Base-by-base conservation (phyloP, 495 filamentous ascomycete genomes). In the Jackrogersella multiformis region DNA sequence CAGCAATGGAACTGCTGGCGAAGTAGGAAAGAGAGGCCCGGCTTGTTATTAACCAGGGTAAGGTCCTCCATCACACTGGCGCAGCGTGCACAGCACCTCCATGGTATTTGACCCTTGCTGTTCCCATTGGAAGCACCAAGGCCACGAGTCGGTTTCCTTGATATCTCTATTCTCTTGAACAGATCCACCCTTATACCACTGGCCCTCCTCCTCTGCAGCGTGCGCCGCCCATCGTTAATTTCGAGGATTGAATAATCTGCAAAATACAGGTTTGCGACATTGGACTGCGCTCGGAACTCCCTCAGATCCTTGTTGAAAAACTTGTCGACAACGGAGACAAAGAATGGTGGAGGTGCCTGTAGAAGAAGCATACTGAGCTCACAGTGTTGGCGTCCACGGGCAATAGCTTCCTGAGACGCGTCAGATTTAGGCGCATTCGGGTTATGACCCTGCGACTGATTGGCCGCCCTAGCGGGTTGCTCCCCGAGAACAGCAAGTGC, bases 41-140 rank as follows among this genome's bases (percentile, higher is more conserved):
- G 77, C 52, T 76, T 79, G 16, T 73, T 64, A 12, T 54, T 74
- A 28, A 68, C 59, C 10, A 86, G 60, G 8, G 64, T n/a, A 15
- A 74, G 61, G 73, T 91, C 89, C 74, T 89, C 89, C 85, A 87
- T 89, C 15, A 88, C 80, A 20, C 81, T 80, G 1, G 80, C 82
- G 70, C 89, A 92, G 51, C 88, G 76, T 15, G 83, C 81, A 66
- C 89, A 92, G 35, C 79, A 73, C 54, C 87, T 80, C 80, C 84
- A 86, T 35, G 75, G 68, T 15, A 70, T 63, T 30, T 54, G 61
- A 38, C 48, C 10, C n/a, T 56, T 68, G 23, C 24, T 35, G 12
- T 15, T 38, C 16, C 18, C 13, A 1, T 5, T 24, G 2, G 8
- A 2, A 20, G 26, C 39, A 42, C 44, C 57, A 12, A 64, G 54